Evolutionary conservation across 441 rosid genomes (phyloP), one percentile per base, ranked within the genome.

Genomic region (Lepidium campestre): DNA sequence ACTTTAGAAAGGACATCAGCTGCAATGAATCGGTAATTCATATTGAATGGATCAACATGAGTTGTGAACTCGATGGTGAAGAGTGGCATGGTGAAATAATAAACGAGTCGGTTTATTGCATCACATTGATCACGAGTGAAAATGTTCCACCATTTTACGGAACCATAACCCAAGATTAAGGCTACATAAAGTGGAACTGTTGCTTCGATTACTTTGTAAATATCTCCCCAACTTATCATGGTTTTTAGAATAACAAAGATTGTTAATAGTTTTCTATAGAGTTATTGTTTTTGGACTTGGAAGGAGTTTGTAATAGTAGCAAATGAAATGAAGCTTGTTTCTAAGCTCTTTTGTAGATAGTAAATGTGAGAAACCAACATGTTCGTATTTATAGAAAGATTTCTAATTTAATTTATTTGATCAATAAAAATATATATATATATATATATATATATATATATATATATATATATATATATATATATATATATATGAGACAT

Each of bases 121-220:
- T 80, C 88, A 13, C 95, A 85, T 64, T 93, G 93, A 4, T 93
- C 98, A 2, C 80, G 82, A 0, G 79, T 79, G 63, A 93, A 86
- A 5, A 93, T 79, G 8, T 72, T 70, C 98, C 98, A 93, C 98
- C 98, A 90, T 64, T 73, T 86, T 22, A 93, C 94, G 1, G 98
- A 93, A 4, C 93, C 97, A 25, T 93, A 93, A 6, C 97, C 98
- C 23, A 93, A 68, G 5, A 85, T 40, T 32, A 93, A 69, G n/a
- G 97, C 95, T 13, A 87, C 87, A 27, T 89, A 93, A 2, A 93
- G 84, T 3, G 98, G 98, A 23, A 77, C 85, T 89, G 83, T 86
- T 19, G 97, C 97, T 67, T 60, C 97, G 6, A 82, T 70, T 65
- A 93, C 98, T 62, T 90, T 90, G 79, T 89, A 93, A 60, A 81